phyloP scores from a whole-genome alignment of 352 stramenopile species.

The Pythium aphanidermatum region DNA sequence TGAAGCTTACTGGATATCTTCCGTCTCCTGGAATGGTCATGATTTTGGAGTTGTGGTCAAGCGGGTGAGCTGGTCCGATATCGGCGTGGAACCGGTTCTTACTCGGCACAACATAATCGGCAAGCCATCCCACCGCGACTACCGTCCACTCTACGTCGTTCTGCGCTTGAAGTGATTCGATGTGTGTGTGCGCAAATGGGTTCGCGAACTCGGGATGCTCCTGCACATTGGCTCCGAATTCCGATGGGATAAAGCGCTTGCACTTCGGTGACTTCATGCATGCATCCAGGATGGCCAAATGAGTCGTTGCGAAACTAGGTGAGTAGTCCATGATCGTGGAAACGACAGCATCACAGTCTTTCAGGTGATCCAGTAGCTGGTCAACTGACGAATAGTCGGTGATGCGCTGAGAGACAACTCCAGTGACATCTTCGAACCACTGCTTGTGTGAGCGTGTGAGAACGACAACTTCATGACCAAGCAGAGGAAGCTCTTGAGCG shows the following conservation, averaged over 20 bases:
- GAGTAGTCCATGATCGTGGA: constrained; percentile 13
- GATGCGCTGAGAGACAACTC: constrained; percentile 24
- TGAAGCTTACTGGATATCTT: constrained; percentile 21
- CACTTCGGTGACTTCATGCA: constrained; percentile 30
- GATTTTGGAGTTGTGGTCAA: constrained; percentile 23
- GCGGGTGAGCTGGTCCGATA: constrained; percentile 9
- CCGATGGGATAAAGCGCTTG: constrained; percentile 39
- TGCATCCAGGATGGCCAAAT: constrained; percentile 25
- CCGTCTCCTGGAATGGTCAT: constrained; percentile 29
- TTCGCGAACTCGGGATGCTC: constrained; percentile 18
- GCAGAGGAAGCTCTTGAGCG: constrained; percentile 16
- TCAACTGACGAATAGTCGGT: constrained; percentile 26
- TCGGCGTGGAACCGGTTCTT: constrained; percentile 23
- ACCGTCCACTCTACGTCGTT: constrained; percentile 32
- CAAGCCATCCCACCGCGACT: constrained; percentile 23
- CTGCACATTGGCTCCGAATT: constrained; percentile 30
- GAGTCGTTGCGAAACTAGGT: constrained; percentile 10
- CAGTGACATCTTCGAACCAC: constrained; percentile 26
- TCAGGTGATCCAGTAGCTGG: constrained; percentile 15
- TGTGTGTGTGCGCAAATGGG: constrained; percentile 8
- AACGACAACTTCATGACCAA: constrained; percentile 27
- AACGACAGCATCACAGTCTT: constrained; percentile 23
- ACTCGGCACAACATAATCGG: constrained; percentile 27
- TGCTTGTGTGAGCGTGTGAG: constrained; percentile 32
- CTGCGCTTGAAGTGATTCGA: constrained; percentile 19